Conservation (phyloP, 2,329 filamentous ascomycete genomes). For the Botrytis pseudocinerea region DNA sequence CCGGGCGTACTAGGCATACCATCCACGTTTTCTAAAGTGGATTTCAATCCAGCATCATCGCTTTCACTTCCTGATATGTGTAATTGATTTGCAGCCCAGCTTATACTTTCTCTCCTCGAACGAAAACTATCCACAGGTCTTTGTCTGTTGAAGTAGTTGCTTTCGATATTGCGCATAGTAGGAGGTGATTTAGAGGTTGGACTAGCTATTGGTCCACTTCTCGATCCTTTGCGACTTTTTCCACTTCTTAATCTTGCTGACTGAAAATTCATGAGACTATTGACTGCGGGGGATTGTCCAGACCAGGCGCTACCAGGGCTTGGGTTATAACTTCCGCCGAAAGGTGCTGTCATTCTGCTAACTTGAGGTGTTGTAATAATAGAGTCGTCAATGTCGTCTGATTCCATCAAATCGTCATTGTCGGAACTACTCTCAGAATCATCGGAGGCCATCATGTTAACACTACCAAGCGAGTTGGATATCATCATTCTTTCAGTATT, state of each 20-base stretch:
- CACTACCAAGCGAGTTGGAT: conserved; percentile 64
- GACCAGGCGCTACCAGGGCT: conserved; percentile 64
- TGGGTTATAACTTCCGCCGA: conserved; percentile 44
- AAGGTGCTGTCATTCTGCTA: conserved; percentile 55
- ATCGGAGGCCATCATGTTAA: conserved; percentile 72
- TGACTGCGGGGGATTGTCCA: conserved; percentile 68
- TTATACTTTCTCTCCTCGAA: conserved; percentile 81
- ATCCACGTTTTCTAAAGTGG: conserved; percentile 43
- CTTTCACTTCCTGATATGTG: conserved; percentile 81
- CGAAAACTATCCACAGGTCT: conserved; percentile 50
- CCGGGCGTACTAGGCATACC: conserved; percentile 46
- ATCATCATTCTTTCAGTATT: conserved; percentile 69
- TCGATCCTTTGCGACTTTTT: conserved; percentile 66
- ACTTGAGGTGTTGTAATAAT: conserved; percentile 83
- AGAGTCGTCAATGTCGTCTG: conserved; percentile 72
- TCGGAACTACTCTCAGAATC: conserved; percentile 72
- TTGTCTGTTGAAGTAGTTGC: conserved; percentile 55
- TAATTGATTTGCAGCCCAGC: conserved; percentile 84
- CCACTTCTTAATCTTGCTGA: conserved; percentile 58
- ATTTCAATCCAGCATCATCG: conserved; percentile 63
- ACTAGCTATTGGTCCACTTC: conserved; percentile 67
- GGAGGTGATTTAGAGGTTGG: conserved; percentile 79
- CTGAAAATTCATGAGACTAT: conserved; percentile 79
- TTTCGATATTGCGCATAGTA: conserved; percentile 44
- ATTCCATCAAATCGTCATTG: conserved; percentile 70